A percentile compares a stretch with the other conserved stretches of the same genome.
These are phyloP conservation scores for Fistulinella cinereoalba DNA, from an alignment of 1,284 basidiomycete species.

Conservation along the genomic window DNA sequence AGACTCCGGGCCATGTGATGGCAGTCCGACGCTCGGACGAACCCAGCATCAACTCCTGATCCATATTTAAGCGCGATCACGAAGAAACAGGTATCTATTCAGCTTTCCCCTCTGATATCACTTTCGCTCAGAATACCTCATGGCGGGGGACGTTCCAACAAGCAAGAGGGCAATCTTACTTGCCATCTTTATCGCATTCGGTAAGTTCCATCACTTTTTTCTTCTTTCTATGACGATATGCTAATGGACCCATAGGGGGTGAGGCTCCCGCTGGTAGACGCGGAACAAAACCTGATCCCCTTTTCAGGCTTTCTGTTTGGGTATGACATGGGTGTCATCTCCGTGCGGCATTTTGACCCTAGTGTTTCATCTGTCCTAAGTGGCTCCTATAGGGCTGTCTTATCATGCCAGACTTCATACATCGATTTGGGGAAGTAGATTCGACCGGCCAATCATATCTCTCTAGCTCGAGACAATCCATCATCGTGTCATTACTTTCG, in stretches of 20 bases:
- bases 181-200: conserved; percentile 28
- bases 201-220: too few species aligned
- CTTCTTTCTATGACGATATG: too few species aligned
- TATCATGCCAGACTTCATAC: conserved; percentile 76
- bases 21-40: conserved; percentile 19
- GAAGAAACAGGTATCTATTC: neutral
- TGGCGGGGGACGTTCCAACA: conserved; percentile 45
- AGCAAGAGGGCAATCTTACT: conserved; percentile 56
- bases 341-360: conserved; percentile 33
- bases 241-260: too few species aligned
- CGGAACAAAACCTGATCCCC: neutral
- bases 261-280: neutral
- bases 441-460: conserved; percentile 51
- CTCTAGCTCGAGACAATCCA: conserved; percentile 62
- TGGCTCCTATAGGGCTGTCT: conserved; percentile 59
- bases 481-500: conserved; percentile 77
- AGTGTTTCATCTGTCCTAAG: neutral
- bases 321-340: conserved; percentile 74
- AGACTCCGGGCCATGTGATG: neutral
- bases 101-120: neutral
- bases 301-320: conserved; percentile 57
- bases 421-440: conserved; percentile 59
- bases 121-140: conserved; percentile 4
- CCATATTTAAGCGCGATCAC: conserved; percentile 12
- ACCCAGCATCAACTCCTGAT: neutral